Evolutionary conservation across 306 rosid genomes (phyloP).

Genomic region (Erythrophleum fordii): DNA sequence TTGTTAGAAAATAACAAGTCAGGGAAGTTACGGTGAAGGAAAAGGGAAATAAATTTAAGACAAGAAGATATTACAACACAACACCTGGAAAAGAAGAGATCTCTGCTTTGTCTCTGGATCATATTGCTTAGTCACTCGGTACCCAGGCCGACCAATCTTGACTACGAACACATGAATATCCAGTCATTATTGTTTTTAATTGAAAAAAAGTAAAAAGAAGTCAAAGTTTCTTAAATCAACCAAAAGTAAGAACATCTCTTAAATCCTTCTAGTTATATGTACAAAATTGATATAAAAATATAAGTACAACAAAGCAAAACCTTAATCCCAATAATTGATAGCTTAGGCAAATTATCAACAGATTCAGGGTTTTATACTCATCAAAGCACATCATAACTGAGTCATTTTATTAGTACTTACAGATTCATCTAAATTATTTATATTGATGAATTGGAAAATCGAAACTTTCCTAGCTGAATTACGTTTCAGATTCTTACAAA

Average conservation of each 20-base stretch:
- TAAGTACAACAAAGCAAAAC: neutral
- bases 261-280: neutral
- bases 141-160: slow-evolving; percentile 96
- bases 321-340: neutral
- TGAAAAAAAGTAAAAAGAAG: neutral
- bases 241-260: neutral
- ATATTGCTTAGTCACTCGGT: slow-evolving; percentile 89
- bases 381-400: neutral
- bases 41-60: neutral
- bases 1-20: neutral
- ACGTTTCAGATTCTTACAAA: neutral
- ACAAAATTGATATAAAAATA: neutral
- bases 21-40: neutral
- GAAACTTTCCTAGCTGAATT: neutral
- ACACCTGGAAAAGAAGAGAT: slow-evolving; percentile 91
- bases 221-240: neutral
- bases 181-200: neutral
- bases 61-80: neutral
- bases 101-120: slow-evolving; percentile 92
- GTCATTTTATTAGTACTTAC: neutral
- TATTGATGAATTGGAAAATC: neutral
- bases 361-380: neutral
- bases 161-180: slow-evolving; percentile 52
- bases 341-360: neutral
- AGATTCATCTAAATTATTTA: neutral